phyloP scores from a whole-genome alignment of 805 yeast species.

The Teunomyces funiuensis region DNA sequence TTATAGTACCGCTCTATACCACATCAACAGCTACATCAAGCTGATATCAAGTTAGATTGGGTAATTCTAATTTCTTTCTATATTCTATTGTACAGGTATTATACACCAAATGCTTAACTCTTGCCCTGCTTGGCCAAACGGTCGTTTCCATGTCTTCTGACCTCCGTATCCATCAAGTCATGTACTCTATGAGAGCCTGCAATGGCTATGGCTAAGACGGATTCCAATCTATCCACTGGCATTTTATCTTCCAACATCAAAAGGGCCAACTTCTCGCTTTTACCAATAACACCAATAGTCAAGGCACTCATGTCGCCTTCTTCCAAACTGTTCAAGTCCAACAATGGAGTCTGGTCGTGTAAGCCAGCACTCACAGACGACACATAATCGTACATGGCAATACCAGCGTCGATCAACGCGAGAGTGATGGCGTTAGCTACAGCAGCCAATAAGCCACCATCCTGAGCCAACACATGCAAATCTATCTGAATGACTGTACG shows the following conservation, averaged over 20 bases:
- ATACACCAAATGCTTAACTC: slow-evolving; percentile 1
- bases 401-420: slow-evolving; percentile 93
- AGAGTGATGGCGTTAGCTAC: slow-evolving; percentile 84
- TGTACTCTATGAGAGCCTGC: slow-evolving; percentile 84
- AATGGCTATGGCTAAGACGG: slow-evolving; percentile 75
- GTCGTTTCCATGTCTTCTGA: slow-evolving; percentile 70
- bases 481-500: slow-evolving; percentile 76
- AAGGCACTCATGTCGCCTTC: slow-evolving; percentile 79
- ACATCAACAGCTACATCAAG: background rate
- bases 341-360: slow-evolving; percentile 69
- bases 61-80: background rate
- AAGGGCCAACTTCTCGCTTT: slow-evolving; percentile 73
- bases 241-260: slow-evolving; percentile 79
- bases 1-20: too few relatives aligned
- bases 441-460: slow-evolving; percentile 82
- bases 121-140: slow-evolving; percentile 45
- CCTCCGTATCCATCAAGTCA: slow-evolving; percentile 82
- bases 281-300: slow-evolving; percentile 84
- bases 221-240: slow-evolving; percentile 77
- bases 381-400: slow-evolving; percentile 89
- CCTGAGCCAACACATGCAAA: slow-evolving; percentile 79
- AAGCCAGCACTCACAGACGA: slow-evolving; percentile 79
- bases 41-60: background rate
- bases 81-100: slow-evolving; percentile 6
- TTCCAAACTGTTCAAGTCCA: slow-evolving; percentile 82